Evolutionary conservation across 139 green algal genomes (phyloP).

Genomic region (Tetratostichococcus sp.): DNA sequence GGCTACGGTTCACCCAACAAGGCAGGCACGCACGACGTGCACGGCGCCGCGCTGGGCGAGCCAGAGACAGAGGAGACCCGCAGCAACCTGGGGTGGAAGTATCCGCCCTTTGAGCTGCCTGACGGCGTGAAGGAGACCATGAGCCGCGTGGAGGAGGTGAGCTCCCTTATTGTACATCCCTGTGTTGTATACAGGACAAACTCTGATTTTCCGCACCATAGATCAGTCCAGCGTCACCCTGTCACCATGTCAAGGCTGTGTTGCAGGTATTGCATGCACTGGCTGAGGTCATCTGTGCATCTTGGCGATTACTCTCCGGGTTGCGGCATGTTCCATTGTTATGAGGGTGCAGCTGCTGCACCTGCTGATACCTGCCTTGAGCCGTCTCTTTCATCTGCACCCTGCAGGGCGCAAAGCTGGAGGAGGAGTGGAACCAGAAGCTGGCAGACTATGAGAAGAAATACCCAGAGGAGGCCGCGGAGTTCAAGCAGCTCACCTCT

Average conservation of each 20-base stretch:
- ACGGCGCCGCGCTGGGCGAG: constrained; percentile 85
- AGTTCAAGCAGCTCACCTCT: constrained; percentile 80
- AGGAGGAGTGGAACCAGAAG: constrained; percentile 77
- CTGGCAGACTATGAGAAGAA: constrained; percentile 59
- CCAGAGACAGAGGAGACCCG: constrained; percentile 75
- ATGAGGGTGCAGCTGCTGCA: no score
- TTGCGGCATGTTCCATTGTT: no score
- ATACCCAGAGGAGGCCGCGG: constrained; percentile 75
- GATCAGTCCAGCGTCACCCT: no score
- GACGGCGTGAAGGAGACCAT: constrained; percentile 52
- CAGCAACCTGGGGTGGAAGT: constrained; percentile 91
- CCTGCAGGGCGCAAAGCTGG: constrained; percentile 50
- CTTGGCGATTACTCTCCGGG: no score
- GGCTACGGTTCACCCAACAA: constrained; percentile 99
- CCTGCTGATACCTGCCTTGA: no score
- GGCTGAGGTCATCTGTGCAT: no score
- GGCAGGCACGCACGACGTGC: constrained; percentile 94
- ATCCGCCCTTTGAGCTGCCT: constrained; percentile 92
- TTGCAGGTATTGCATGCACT: no score
- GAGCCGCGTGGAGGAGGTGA: background rate
- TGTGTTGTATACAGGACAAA: no score
- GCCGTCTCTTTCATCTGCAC: no score
- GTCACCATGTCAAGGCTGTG: no score
- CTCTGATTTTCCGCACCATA: no score
- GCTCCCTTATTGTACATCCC: no score